Evolutionary conservation across 2,329 filamentous ascomycete species (phyloP).

Genomic region (Coniochaeta ligniaria): DNA sequence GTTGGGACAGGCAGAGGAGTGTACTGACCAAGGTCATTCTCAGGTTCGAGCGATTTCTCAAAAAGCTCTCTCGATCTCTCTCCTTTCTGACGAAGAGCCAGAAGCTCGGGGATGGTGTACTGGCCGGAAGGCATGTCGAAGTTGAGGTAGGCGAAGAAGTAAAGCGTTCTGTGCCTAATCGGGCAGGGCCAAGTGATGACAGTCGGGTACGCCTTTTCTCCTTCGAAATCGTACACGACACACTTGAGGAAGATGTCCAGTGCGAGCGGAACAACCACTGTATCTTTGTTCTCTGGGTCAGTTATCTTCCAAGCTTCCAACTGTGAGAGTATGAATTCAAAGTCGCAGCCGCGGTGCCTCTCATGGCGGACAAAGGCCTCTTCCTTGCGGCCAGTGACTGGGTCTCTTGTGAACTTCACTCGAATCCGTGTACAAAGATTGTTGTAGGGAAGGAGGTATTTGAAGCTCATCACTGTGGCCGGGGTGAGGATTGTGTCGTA

Average conservation of each 20-base stretch:
- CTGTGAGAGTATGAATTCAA: constrained; percentile 30
- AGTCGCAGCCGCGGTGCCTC: background rate
- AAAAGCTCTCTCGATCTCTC: constrained; percentile 3
- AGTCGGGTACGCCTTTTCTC: constrained; percentile 18
- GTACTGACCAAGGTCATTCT: constrained; percentile 29
- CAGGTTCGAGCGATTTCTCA: background rate
- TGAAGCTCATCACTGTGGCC: constrained; percentile 7
- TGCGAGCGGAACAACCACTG: constrained; percentile 20
- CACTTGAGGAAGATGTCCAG: constrained; percentile 22
- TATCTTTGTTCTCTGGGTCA: constrained; percentile 19
- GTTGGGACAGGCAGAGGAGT: background rate
- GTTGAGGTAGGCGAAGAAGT: constrained; percentile 31
- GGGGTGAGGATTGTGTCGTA: constrained; percentile 7
- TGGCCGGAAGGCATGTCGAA: constrained; percentile 32
- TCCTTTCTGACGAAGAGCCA: constrained; percentile 24
- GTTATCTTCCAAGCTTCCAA: constrained; percentile 29
- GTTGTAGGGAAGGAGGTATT: constrained; percentile 9
- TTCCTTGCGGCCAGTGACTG: background rate
- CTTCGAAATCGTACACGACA: constrained; percentile 12
- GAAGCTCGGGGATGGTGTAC: constrained; percentile 38
- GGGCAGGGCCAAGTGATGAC: constrained; percentile 30
- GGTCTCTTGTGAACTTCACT: background rate
- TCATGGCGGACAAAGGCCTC: background rate
- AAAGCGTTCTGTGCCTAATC: constrained; percentile 27
- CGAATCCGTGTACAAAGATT: background rate